Percentiles rank a stretch among this genome's conserved stretches.
These are phyloP conservation scores for Arabidopsis suecica DNA, from an alignment of 345 rosid species.

Conservation along the genomic window DNA sequence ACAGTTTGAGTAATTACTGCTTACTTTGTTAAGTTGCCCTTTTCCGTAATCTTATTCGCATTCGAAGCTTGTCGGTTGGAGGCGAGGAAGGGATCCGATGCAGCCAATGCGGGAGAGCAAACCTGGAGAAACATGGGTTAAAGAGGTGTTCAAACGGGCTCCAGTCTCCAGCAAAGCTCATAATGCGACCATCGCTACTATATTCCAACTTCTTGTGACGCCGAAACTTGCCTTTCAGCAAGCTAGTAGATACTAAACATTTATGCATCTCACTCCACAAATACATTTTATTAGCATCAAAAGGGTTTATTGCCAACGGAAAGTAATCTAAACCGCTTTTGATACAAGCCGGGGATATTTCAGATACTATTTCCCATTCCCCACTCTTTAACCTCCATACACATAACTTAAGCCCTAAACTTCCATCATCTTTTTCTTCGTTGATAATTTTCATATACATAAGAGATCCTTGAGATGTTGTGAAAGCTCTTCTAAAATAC, in stretches of 20 bases:
- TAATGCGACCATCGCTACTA: neutral
- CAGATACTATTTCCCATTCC: neutral
- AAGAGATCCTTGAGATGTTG: neutral
- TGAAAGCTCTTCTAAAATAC: neutral
- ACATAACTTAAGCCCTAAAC: neutral
- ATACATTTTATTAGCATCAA: neutral
- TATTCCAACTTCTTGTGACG: neutral
- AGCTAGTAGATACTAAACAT: neutral
- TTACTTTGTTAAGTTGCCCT: no score
- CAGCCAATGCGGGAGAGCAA: constrained; percentile 9
- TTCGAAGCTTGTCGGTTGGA: no score
- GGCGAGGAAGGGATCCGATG: neutral
- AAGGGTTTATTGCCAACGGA: neutral
- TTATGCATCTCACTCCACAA: neutral
- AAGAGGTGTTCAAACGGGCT: no score
- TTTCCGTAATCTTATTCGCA: no score
- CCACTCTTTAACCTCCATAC: constrained; percentile 5
- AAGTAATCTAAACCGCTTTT: neutral
- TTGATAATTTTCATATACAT: neutral
- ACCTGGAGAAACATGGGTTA: no score
- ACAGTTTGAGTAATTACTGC: no score
- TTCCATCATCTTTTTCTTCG: neutral
- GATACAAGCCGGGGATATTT: neutral
- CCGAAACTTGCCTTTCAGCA: no score
- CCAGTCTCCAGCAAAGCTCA: neutral